Conservation (phyloP, 2,329 filamentous ascomycete genomes). For the Cadophora sp. region DNA sequence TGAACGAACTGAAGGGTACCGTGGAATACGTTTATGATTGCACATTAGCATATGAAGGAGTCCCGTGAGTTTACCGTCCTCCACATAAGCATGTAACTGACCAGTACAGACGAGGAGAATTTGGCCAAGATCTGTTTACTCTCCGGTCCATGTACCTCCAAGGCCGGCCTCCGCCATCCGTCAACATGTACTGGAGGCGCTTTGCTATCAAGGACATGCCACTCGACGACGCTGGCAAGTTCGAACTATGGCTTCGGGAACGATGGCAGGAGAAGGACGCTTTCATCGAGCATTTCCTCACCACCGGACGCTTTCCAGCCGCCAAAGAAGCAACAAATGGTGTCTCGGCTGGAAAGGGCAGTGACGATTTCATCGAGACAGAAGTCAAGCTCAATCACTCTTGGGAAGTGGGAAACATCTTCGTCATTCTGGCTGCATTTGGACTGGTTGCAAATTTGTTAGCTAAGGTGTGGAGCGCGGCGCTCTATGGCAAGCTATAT, state of each 20-base stretch:
- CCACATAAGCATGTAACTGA: constrained; percentile 13
- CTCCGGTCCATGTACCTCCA: constrained; percentile 87
- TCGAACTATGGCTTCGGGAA: constrained; percentile 84
- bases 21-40: constrained; percentile 91
- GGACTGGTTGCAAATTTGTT: constrained; percentile 39
- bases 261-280: constrained; percentile 94
- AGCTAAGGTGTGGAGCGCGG: constrained; percentile 35
- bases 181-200: constrained; percentile 95
- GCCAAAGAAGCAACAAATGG: constrained; percentile 31
- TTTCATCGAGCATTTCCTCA: constrained; percentile 81
- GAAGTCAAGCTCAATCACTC: constrained; percentile 43
- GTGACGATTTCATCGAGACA: constrained; percentile 42
- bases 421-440: constrained; percentile 40
- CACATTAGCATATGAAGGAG: constrained; percentile 93
- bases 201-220: constrained; percentile 85
- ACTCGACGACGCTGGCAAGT: constrained; percentile 73
- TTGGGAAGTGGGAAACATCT: constrained; percentile 44
- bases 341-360: constrained; percentile 18
- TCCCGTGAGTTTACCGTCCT: constrained; percentile 69
- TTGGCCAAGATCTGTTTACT: constrained; percentile 90
- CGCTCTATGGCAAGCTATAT: constrained; percentile 27
- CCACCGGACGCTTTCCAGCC: constrained; percentile 78
- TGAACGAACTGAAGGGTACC: constrained; percentile 75
- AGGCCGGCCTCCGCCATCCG: constrained; percentile 88
- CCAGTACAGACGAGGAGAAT: constrained; percentile 65